A percentile compares a stretch with the other conserved stretches of the same genome.
These are phyloP conservation scores for Globisporangium nagaii DNA, from an alignment of 352 stramenopile species.

Conservation along the genomic window DNA sequence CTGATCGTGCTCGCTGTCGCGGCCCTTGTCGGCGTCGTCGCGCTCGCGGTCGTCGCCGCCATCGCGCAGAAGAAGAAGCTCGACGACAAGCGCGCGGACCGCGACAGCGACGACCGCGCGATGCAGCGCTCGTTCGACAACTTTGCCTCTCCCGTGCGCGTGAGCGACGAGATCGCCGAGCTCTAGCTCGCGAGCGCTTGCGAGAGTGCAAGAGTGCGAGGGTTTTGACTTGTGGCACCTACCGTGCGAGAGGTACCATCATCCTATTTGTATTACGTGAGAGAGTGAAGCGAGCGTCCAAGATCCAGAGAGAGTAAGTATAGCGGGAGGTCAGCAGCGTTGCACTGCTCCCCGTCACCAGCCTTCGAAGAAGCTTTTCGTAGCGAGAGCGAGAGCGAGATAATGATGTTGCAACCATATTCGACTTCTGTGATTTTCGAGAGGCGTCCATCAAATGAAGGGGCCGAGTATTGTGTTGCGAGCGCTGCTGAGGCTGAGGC, in stretches of 20 bases:
- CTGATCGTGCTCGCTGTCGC: slow-evolving; percentile 13
- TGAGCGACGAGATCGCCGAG: slow-evolving; percentile 10
- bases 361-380: no score
- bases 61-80: slow-evolving; percentile 17
- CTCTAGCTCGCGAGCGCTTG: slow-evolving; percentile 1
- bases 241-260: slow-evolving; percentile 4
- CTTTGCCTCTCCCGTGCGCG: slow-evolving; percentile 14
- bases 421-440: no score
- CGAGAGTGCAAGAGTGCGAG: not conserved
- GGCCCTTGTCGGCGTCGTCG: slow-evolving; percentile 4
- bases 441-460: no score
- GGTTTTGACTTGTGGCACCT: not conserved
- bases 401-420: no score
- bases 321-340: no score
- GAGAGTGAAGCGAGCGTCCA: no score
- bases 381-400: no score
- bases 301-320: no score
- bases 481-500: no score
- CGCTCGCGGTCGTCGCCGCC: slow-evolving; percentile 10
- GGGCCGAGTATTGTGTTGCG: no score
- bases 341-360: no score
- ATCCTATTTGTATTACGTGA: no score
- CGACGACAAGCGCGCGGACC: slow-evolving; percentile 19
- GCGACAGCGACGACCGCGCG: not conserved
- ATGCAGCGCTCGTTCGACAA: slow-evolving; percentile 15